phyloP scores from a whole-genome alignment of 768 basidiomycete species.

The Rhodocollybia butyracea region DNA sequence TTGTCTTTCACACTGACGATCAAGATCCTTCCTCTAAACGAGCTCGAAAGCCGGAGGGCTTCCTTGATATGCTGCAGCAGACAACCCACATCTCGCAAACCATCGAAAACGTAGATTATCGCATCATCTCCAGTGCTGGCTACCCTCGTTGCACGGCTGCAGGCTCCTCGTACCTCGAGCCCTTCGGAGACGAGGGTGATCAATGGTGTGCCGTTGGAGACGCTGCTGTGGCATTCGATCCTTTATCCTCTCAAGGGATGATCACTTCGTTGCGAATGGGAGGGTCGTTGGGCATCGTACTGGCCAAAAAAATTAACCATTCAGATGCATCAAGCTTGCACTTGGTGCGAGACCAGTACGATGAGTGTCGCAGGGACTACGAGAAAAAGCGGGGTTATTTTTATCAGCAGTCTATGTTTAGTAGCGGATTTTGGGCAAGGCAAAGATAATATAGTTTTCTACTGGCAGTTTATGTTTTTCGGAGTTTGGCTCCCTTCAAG shows the following conservation, averaged over 20 bases:
- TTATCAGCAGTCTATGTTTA: no score
- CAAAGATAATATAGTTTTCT: no score
- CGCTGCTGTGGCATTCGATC: constrained; percentile 36
- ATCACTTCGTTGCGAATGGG: constrained; percentile 32
- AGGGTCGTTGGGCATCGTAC: constrained; percentile 17
- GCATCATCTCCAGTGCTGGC: no score
- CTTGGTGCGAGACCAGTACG: no score
- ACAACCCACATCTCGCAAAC: neutral
- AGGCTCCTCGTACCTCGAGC: constrained; percentile 19
- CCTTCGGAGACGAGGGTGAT: constrained; percentile 14
- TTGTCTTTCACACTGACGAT: neutral
- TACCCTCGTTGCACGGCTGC: neutral
- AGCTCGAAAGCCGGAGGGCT: neutral
- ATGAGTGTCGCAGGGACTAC: no score
- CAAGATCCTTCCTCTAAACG: neutral
- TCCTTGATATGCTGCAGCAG: neutral
- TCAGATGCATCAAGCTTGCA: no score
- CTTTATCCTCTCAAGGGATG: constrained; percentile 37
- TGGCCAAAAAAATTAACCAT: no score
- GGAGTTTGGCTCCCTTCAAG: no score
- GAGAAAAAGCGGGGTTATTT: no score
- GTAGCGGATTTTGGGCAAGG: no score
- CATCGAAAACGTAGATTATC: neutral
- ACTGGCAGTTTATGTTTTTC: no score
- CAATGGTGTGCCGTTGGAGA: constrained; percentile 34